Evolutionary conservation across 352 stramenopile species (phyloP), one percentile per base, ranked within the genome.

Genomic region (Pilasporangium apinafurcum): DNA sequence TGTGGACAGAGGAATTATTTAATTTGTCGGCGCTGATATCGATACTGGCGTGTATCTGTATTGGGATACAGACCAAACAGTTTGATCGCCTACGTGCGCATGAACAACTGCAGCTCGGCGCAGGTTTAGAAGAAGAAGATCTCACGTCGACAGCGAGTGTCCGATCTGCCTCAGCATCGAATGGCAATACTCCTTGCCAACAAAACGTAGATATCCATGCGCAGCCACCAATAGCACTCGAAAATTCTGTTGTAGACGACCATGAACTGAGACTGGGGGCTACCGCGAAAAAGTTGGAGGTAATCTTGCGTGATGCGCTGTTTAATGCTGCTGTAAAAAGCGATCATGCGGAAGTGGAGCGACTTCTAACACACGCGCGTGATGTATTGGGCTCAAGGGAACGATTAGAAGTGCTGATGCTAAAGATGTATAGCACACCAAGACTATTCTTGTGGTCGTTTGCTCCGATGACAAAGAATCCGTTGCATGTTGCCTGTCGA

Each of bases 381-480:
- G 57, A 58, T 26, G 67, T 67, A n/a, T 53, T 87, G 4, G 71
- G 68, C 14, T 85, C 75, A 13, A 82, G 78, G 34, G 50, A 77
- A 35, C 68, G 82, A 44, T 57, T 83, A 21, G 65, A 85, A 49
- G 49, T 85, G 45, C 50, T 83, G 36, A 48, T 87, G 16, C 65
- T 70, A 37, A 60, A 68, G 26, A 90, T 90, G 75, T 92, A 92
- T 63, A 63, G 53, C 14, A 87, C 77, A 7, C 72, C 81, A 8
- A 58, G 58, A 21, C 51, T 86, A 8, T 50, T 78, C 18, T 53
- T 74, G 18, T 82, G 71, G 58, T 64, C 74, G 24, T 87, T 92
- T 27, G 81, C 73, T n/a, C 74, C 63, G 49, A 70, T 64, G 13
- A 81, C 72, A 12, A 58, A 65, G 34, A 92, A 92, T 27, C 81